Conservation (phyloP, 2,329 filamentous ascomycete genomes). For the Aspergillus sp. region DNA sequence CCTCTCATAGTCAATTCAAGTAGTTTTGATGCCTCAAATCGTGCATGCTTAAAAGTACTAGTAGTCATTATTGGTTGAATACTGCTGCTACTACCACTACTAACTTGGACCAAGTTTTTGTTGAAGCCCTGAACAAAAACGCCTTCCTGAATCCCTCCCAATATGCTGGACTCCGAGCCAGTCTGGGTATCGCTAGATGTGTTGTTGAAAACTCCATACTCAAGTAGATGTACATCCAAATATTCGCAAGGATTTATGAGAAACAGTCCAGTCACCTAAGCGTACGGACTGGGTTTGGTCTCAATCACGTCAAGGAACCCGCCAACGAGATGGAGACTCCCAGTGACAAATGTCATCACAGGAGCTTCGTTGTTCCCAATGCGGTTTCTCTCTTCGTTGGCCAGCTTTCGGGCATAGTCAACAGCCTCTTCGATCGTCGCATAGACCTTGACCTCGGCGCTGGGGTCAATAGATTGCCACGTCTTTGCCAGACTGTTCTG, state of each 20-base stretch:
- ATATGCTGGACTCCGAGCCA: conserved; percentile 6
- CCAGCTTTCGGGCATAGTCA: conserved; percentile 49
- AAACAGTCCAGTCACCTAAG: not conserved
- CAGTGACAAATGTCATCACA: conserved; percentile 70
- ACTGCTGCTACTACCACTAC: no score
- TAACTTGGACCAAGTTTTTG: conserved; percentile 14
- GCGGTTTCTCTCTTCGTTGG: conserved; percentile 31
- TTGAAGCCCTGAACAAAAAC: conserved; percentile 21
- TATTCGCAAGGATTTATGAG: not conserved
- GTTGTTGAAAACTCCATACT: conserved; percentile 19
- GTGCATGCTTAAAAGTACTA: no score
- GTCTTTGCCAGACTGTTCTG: conserved; percentile 64
- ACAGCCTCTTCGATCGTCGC: conserved; percentile 70
- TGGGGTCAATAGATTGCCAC: conserved; percentile 58
- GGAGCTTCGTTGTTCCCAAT: conserved; percentile 36
- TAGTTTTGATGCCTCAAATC: no score
- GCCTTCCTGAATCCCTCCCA: conserved; percentile 7
- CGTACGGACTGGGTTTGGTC: conserved; percentile 28
- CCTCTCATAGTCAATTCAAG: no score
- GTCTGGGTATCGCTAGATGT: conserved; percentile 13
- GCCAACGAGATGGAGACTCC: conserved; percentile 81
- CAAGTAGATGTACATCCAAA: not conserved
- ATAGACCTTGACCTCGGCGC: conserved; percentile 55
- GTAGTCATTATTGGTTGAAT: no score
- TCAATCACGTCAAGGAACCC: conserved; percentile 73